Percentiles rank a stretch among this genome's conserved stretches.
phyloP scores from a whole-genome alignment of 345 rosid genomes.

The Eucalyptus camaldulensis region DNA sequence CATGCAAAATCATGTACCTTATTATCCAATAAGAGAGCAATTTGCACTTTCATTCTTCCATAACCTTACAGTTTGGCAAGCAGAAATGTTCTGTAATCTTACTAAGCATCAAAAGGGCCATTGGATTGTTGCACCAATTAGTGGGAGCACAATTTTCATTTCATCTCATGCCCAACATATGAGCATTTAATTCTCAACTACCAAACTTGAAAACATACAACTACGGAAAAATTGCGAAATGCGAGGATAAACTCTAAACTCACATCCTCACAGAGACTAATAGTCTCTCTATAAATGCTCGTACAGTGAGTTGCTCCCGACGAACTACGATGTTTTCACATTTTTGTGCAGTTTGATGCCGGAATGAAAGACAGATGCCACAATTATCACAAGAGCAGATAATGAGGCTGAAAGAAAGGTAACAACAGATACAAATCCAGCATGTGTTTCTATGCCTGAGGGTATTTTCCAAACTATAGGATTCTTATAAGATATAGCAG shows the following conservation, averaged over 20 bases:
- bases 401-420: constrained; percentile 38
- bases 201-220: neutral
- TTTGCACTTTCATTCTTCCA: neutral
- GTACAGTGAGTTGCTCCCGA: neutral
- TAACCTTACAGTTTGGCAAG: neutral
- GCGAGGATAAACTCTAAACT: neutral
- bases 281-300: neutral
- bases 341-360: neutral
- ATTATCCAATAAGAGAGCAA: neutral
- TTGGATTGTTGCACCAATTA: neutral
- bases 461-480: constrained; percentile 55
- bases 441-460: constrained; percentile 35
- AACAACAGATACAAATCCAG: constrained; percentile 30
- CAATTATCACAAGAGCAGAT: constrained; percentile 28
- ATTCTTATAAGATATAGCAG: neutral
- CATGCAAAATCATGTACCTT: neutral
- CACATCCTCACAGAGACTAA: neutral
- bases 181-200: neutral
- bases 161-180: neutral
- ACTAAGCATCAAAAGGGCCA: neutral
- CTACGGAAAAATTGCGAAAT: neutral
- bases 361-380: constrained; percentile 23
- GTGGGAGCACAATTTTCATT: neutral
- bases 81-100: neutral
- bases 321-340: neutral